Percentiles rank a stretch among this genome's conserved stretches.
phyloP scores from a whole-genome alignment of 495 filamentous ascomycete genomes.

The Apodospora peruviana region DNA sequence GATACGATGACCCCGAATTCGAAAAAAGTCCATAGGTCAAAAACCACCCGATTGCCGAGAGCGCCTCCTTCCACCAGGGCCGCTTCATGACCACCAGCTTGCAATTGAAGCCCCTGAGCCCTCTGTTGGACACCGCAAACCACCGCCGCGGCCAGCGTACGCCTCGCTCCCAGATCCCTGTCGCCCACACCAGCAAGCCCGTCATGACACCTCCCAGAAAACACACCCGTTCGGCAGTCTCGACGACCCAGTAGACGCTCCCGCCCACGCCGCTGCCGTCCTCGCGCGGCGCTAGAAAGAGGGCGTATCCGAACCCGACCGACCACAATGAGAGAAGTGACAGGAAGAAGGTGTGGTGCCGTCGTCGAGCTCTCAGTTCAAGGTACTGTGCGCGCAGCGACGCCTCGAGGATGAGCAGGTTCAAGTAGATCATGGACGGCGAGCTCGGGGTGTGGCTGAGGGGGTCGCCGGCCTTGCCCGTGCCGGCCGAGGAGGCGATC shows the following conservation, averaged over 20 bases:
- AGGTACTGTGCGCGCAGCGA: constrained; percentile 91
- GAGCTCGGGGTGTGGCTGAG: constrained; percentile 78
- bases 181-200: constrained; percentile 78
- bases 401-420: constrained; percentile 93
- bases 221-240: constrained; percentile 79
- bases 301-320: constrained; percentile 72
- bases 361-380: constrained; percentile 75
- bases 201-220: constrained; percentile 84
- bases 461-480: constrained; percentile 58
- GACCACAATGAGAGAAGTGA: constrained; percentile 74
- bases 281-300: constrained; percentile 85
- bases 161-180: constrained; percentile 90
- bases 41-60: constrained; percentile 65
- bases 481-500: constrained; percentile 31
- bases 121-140: constrained; percentile 81
- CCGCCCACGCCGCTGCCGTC: constrained; percentile 88
- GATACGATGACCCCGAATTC: constrained; percentile 58
- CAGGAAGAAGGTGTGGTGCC: constrained; percentile 94
- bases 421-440: constrained; percentile 94
- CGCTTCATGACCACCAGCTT: constrained; percentile 87
- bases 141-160: constrained; percentile 91
- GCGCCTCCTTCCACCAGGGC: constrained; percentile 72
- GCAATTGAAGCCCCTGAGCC: constrained; percentile 85
- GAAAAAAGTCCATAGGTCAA: constrained; percentile 70
- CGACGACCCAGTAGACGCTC: constrained; percentile 91